These are phyloP conservation scores for Rhytidiadelphus loreus DNA, from an alignment of 225 moss, liverwort and hornwort species.

Conservation along the genomic window DNA sequence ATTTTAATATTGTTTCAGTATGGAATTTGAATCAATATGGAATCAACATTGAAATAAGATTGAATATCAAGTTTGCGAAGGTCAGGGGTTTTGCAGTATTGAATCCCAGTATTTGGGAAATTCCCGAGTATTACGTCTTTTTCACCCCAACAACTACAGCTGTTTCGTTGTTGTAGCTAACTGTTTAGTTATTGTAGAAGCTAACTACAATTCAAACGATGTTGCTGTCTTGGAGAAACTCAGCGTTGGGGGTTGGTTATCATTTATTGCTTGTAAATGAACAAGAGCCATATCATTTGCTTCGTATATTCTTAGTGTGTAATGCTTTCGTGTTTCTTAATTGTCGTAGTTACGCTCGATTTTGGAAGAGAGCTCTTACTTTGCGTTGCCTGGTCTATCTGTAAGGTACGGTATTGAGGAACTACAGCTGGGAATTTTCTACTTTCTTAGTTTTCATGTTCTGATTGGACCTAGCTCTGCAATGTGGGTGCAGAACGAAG, in stretches of 20 bases:
- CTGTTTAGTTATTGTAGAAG: no score
- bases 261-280: neutral
- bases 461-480: neutral
- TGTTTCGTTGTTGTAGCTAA: no score
- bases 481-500: constrained; percentile 17
- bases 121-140: no score
- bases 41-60: no score
- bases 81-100: no score
- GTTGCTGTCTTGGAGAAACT: neutral
- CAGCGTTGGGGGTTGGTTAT: neutral
- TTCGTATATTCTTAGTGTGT: neutral
- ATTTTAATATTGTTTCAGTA: no score
- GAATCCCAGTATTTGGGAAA: no score
- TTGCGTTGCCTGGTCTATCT: neutral
- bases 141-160: no score
- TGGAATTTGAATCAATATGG: no score
- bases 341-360: neutral
- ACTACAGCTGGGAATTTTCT: neutral
- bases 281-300: neutral
- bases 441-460: neutral
- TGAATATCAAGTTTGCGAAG: no score
- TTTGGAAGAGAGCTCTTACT: neutral
- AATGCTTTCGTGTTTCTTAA: neutral
- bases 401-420: neutral
- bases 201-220: neutral